These are phyloP conservation scores for Cercospora zeina DNA, from an alignment of 2,329 filamentous ascomycete species.

Conservation along the genomic window DNA sequence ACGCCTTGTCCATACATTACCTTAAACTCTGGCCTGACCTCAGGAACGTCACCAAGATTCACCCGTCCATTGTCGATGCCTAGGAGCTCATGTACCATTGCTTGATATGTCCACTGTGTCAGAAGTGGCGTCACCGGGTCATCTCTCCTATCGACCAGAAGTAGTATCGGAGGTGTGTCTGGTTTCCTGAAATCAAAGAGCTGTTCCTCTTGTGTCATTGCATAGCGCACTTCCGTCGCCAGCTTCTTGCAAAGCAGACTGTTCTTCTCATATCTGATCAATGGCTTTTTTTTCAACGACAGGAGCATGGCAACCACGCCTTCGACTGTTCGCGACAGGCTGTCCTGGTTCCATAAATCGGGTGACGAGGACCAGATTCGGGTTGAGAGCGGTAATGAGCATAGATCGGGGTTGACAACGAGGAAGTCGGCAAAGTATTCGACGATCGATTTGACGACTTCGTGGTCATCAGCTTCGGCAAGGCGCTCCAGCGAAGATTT, in stretches of 20 bases:
- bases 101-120: slow-evolving; percentile 98
- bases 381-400: slow-evolving; percentile 36
- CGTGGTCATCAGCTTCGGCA: slow-evolving; percentile 95
- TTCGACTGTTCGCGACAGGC: slow-evolving; percentile 81
- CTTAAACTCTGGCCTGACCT: slow-evolving; percentile 38
- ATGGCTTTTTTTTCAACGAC: slow-evolving; percentile 91
- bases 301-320: slow-evolving; percentile 81
- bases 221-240: slow-evolving; percentile 86
- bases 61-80: slow-evolving; percentile 96
- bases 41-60: slow-evolving; percentile 65
- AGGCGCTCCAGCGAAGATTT: slow-evolving; percentile 93
- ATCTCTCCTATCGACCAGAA: slow-evolving; percentile 87
- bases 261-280: slow-evolving; percentile 91
- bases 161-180: slow-evolving; percentile 88
- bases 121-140: slow-evolving; percentile 92
- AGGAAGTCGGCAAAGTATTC: slow-evolving; percentile 97
- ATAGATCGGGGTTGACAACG: slow-evolving; percentile 87
- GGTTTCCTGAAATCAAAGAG: slow-evolving; percentile 94
- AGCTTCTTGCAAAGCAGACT: slow-evolving; percentile 89
- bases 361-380: slow-evolving; percentile 50
- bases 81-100: slow-evolving; percentile 97
- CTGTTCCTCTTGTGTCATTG: slow-evolving; percentile 92
- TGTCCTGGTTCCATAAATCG: slow-evolving; percentile 88
- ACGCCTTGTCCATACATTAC: slow-evolving; percentile 12
- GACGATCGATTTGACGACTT: slow-evolving; percentile 90